Evolutionary conservation across 495 filamentous ascomycete genomes (phyloP).

Genomic region (Hyaloscypha variabilis): DNA sequence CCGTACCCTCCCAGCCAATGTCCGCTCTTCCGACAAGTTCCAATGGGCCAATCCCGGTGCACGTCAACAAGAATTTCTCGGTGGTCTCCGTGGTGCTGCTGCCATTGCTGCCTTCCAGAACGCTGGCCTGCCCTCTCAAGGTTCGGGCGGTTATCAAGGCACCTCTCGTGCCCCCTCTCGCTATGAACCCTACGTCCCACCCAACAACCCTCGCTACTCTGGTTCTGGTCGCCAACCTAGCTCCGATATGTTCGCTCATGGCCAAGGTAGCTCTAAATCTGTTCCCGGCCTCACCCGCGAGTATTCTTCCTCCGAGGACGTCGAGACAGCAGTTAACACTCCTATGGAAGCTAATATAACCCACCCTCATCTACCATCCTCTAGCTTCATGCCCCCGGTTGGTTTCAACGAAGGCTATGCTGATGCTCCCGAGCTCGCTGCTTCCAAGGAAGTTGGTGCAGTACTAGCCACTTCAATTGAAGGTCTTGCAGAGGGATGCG

Average conservation of each 20-base stretch:
- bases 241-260: neutral
- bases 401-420: too few species aligned
- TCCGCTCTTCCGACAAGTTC: neutral
- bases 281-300: neutral
- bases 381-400: neutral
- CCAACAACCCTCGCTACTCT: neutral
- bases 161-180: too few species aligned
- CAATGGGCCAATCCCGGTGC: constrained; percentile 1
- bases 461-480: neutral
- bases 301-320: neutral
- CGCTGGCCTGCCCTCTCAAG: neutral
- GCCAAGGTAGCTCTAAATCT: neutral
- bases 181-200: neutral
- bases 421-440: neutral
- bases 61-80: neutral
- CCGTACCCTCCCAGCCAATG: neutral
- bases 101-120: neutral
- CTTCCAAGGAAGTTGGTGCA: neutral
- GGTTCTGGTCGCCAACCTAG: neutral
- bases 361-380: neutral
- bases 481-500: neutral
- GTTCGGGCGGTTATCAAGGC: neutral
- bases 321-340: neutral
- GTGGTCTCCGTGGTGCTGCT: neutral
- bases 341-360: neutral